These are phyloP conservation scores for Colletotrichum viniferum DNA, from an alignment of 2,329 filamentous ascomycete genomes.

Conservation along the genomic window DNA sequence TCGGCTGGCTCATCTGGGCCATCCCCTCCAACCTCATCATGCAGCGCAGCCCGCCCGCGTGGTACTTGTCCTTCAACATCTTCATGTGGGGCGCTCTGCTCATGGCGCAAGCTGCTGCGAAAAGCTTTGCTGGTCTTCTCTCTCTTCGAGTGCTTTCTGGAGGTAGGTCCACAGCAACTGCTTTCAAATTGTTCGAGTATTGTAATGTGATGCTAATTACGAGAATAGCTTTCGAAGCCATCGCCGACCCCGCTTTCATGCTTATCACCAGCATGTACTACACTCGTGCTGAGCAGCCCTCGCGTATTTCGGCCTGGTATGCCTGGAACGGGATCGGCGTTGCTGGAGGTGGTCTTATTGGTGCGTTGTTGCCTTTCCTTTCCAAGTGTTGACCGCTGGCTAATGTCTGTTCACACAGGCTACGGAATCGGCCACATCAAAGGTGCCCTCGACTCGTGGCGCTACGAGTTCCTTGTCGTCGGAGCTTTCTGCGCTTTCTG, in stretches of 20 bases:
- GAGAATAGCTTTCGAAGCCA: constrained; percentile 60
- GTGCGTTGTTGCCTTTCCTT: constrained; percentile 18
- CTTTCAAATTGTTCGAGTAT: background rate
- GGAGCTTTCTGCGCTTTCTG: constrained; percentile 61
- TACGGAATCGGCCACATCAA: constrained; percentile 66
- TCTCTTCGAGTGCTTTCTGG: constrained; percentile 64
- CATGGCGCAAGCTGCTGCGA: constrained; percentile 56
- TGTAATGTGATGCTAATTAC: background rate
- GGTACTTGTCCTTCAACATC: constrained; percentile 49
- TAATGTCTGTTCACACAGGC: constrained; percentile 26
- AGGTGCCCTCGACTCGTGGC: constrained; percentile 63
- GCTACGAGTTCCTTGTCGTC: constrained; percentile 72
- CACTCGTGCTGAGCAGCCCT: constrained; percentile 65
- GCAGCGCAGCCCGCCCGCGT: constrained; percentile 35
- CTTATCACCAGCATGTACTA: constrained; percentile 71
- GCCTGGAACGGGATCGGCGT: constrained; percentile 63
- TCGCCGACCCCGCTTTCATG: constrained; percentile 56
- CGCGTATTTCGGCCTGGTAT: constrained; percentile 65
- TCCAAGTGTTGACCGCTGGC: background rate
- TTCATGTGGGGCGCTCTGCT: constrained; percentile 58
- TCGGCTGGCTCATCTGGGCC: constrained; percentile 42
- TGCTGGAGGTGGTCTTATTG: constrained; percentile 56
- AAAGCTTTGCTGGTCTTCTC: constrained; percentile 60
- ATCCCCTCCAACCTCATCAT: constrained; percentile 34
- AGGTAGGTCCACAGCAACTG: background rate